A percentile compares a stretch with the other conserved stretches of the same genome.
Evolutionary conservation across 192 early-diverging fungal genomes (phyloP).

Genomic region (Funneliformis mosseae): DNA sequence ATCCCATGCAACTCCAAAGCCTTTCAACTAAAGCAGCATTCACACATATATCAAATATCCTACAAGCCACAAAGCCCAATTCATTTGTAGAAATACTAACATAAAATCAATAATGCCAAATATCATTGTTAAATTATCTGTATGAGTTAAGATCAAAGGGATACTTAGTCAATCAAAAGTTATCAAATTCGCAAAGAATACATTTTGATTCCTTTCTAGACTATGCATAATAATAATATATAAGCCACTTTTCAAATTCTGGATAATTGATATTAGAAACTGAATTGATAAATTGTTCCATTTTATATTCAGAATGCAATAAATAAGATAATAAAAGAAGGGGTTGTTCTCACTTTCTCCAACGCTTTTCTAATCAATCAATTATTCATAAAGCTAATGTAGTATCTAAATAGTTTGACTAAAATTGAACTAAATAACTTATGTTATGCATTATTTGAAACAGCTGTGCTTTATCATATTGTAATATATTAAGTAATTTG

Average conservation of each 20-base stretch:
- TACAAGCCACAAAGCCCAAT: not conserved
- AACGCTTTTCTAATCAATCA: not conserved
- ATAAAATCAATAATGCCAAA: too few species aligned
- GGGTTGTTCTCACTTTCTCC: not conserved
- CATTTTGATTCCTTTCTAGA: constrained; percentile 1
- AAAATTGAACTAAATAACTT: constrained; percentile 3
- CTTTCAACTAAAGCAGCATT: not conserved
- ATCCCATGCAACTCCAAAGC: too few species aligned
- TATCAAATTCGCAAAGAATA: not conserved
- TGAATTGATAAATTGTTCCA: not conserved
- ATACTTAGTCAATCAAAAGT: not conserved
- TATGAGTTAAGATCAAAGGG: not conserved
- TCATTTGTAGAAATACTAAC: not conserved
- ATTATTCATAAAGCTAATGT: not conserved
- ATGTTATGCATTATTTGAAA: not conserved
- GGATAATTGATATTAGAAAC: not conserved
- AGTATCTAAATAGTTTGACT: not conserved
- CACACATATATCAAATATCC: not conserved
- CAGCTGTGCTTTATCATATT: not conserved
- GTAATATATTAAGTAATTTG: constrained; percentile 7
- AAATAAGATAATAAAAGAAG: constrained; percentile 6
- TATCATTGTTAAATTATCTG: not conserved
- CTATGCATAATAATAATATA: constrained; percentile 17
- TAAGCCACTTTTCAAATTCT: not conserved
- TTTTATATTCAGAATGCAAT: constrained; percentile 4